phyloP scores from a whole-genome alignment of 257 asterid genomes.

The Anisodus tanguticus region DNA sequence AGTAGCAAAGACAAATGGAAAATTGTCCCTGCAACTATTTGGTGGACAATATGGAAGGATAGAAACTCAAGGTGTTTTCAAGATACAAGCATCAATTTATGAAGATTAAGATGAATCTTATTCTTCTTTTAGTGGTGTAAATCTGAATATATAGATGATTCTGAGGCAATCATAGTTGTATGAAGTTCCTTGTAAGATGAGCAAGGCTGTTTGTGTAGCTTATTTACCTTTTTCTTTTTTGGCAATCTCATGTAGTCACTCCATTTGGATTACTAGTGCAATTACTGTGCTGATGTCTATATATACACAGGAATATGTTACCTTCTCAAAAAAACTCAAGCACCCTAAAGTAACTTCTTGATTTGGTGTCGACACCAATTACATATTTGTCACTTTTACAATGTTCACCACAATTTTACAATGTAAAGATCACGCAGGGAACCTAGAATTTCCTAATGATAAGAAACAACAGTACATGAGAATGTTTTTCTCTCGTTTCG shows the following conservation, averaged over 20 bases:
- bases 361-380: neutral
- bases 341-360: neutral
- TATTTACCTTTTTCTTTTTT: neutral
- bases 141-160: neutral
- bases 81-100: neutral
- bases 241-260: conserved; percentile 3
- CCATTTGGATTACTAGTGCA: neutral
- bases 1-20: neutral
- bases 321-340: neutral
- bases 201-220: neutral
- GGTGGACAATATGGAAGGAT: neutral
- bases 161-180: conserved; percentile 17
- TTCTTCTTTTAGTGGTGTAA: conserved; percentile 7
- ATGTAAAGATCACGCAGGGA: neutral
- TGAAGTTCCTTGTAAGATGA: neutral
- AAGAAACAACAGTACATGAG: neutral
- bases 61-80: neutral
- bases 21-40: neutral
- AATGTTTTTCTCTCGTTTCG: neutral
- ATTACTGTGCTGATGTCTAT: neutral
- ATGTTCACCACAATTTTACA: conserved; percentile 7
- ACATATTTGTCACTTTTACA: neutral
- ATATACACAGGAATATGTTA: neutral
- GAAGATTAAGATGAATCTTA: neutral
- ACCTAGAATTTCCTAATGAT: conserved; percentile 1